A percentile compares a stretch with the other conserved stretches of the same genome.
phyloP scores from a whole-genome alignment of 129 eudicot genomes.

The Helianthus tuberosus region DNA sequence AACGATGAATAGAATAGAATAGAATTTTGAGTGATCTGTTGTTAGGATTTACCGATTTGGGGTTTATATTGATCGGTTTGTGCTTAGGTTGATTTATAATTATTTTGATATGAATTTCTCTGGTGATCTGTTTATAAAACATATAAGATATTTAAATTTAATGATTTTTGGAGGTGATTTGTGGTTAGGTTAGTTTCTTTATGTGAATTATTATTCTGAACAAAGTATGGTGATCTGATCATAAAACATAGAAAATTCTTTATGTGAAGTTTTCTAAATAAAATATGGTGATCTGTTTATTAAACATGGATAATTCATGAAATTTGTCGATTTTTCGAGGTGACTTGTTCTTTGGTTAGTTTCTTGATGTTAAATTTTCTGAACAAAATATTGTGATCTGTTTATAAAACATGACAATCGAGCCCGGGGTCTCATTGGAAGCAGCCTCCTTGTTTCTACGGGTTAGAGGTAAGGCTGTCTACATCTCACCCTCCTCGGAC shows the following conservation, averaged over 20 bases:
- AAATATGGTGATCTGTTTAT: too few species aligned
- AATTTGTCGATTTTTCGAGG: neutral
- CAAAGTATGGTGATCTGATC: neutral
- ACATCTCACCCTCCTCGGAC: too few species aligned
- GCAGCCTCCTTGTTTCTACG: too few species aligned
- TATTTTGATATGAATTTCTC: neutral
- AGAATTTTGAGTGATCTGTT: neutral
- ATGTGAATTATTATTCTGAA: too few species aligned
- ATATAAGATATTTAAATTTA: neutral
- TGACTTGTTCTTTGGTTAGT: neutral
- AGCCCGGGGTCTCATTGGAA: too few species aligned
- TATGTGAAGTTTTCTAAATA: neutral
- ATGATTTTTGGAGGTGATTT: neutral
- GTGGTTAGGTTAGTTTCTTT: neutral
- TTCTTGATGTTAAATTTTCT: too few species aligned
- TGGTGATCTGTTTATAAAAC: neutral
- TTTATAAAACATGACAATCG: too few species aligned
- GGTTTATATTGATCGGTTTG: neutral
- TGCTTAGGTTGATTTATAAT: neutral
- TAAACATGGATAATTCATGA: too few species aligned
- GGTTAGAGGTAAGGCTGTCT: too few species aligned
- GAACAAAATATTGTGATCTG: neutral
- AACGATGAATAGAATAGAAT: neutral
- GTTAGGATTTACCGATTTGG: neutral
- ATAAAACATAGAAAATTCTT: neutral